Base-by-base conservation (phyloP, 345 rosid species). In the Aquilaria yunnanensis region DNA sequence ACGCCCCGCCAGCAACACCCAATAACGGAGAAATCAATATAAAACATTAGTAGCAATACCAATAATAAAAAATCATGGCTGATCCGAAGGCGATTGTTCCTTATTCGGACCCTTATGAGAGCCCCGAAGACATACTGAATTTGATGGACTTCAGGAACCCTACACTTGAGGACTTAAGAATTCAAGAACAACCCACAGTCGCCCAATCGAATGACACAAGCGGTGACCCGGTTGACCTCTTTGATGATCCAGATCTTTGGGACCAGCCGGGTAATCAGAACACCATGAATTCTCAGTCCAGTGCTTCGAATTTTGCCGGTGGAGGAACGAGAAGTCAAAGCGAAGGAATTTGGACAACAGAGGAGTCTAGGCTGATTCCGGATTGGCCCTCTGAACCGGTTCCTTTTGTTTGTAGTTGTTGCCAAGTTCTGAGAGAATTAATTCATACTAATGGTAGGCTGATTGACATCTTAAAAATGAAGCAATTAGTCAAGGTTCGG, bases 381-480 rank as follows among this genome's bases (percentile, higher is more conserved):
- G 47, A 37, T 48, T 70, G 80, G 80, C 78, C 84, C 0, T 63
- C 31, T 46, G 47, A 56, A 41, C 75, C 80, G 0, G 56, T 51
- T 46, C 80, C 81, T 1, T 73, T 61, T 65, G 30, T 31, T 6
- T 82, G 90, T 68, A 75, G 61, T 64, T 78, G 73, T 60, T 85
- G 87, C 64, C 78, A 58, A n/a, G 72, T 80, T 41, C 75, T 80
- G 51, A 66, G 89, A 54, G 81, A 79, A 69, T 71, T 84, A 14
- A 51, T 74, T 61, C 86, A 84, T 63, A 65, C 74, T n/a, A 70
- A 78, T 33, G 91, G 91, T 85, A 48, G 10, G 13, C 63, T 67
- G 7, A 7, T 37, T 37, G 43, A 37, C 23, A 23, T 23, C 23
- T 23, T 23, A 23, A 23, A 23, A 23, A 23, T 23, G 23, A 23